Base-by-base conservation (phyloP, 495 filamentous ascomycete genomes). In the Lasiosphaeriaceae sp. region DNA sequence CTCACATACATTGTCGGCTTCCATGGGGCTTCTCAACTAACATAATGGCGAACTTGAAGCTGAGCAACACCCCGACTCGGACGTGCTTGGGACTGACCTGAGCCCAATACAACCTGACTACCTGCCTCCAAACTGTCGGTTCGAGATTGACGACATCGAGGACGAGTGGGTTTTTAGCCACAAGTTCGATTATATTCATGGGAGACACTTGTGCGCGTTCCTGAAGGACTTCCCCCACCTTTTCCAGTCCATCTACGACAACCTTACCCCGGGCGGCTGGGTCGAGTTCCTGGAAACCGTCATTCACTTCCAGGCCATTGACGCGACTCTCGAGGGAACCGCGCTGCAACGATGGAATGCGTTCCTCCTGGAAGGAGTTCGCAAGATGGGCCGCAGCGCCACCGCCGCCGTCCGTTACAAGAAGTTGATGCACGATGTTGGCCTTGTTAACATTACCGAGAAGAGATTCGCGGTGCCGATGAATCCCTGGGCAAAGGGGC, bases 401-500 rank as follows among this genome's bases (percentile, higher is more conserved):
- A 56, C 56, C 2, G 47, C 55, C 19, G 58, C 55, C n/a, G 44
- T 29, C 16, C 60, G 56, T 22, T 64, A 66, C 56, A 71, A 70
- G 34, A 56, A 58, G 17, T 67, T 60, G 56, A 51, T 72, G 59
- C 60, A 56, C 24, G 60, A 74, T 22, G 74, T 69, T 21, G 77
- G 77, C 4, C 81, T 81, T 53, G 61, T 69, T 14, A 71, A 80
- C 20, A 66, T 80, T 2, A 63, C 62, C 9, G 76, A 81, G 43
- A 63, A 69, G 41, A 58, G 56, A 24, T 79, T 77, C 51, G 76
- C 77, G 31, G 70, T 77, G 60, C 80, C 80, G 2, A 62, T 80
- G 34, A 78, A 79, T 19, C 69, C 80, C 8, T 85, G 83, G 83
- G 62, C 79, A 0, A 73, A 69, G 24, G 76, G 82, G 26, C 60